Evolutionary conservation across 192 early-diverging fungal genomes (phyloP), one percentile per base, ranked within the genome.

Genomic region (Coemansia sp.): DNA sequence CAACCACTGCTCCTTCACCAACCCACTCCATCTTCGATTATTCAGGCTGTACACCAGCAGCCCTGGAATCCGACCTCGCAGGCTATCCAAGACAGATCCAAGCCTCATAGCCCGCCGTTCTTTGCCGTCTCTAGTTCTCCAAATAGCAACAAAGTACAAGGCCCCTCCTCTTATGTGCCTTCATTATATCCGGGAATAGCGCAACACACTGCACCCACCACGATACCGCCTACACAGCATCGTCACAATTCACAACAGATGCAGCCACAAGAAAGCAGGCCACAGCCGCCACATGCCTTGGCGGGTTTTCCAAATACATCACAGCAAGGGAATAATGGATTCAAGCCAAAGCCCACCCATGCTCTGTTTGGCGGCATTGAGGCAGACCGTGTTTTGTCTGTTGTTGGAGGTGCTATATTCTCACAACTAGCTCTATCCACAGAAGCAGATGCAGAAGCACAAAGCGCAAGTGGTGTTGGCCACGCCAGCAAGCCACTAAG

Each of bases 321-420:
- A 26, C 39, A 39, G 32, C 57, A 59, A 59, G 39, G 16, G 32
- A 22, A 41, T 41, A 3, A 15, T 8, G n/a, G 39, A 2, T 19
- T n/a, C 57, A 59, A 40, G 2, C n/a, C 57, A 26, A 22, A 6
- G 39, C n/a, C 57, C 5, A 18, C 57, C 4, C 57, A 37, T 12
- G 8, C 57, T 11, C 26, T 59, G n/a, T 72, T 78, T 19, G 76
- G 56, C n/a, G 69, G 71, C 11, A 61, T 73, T 19, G 64, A 67
- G 9, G 71, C 62, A 1, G 62, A 67, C 2, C 63, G 73, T 10
- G 56, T 69, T 9, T 41, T 78, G 39, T 73, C 77, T 2, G 61
- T 78, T 32, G 62, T 78, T 60, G 77, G 68, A 39, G 61, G 36
- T 15, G 65, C 65, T 5, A 65, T 78, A 40, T 63, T 78, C 9